Evolutionary conservation across 176 grass and related monocot species (phyloP).

Genomic region (Microstegium vimineum): DNA sequence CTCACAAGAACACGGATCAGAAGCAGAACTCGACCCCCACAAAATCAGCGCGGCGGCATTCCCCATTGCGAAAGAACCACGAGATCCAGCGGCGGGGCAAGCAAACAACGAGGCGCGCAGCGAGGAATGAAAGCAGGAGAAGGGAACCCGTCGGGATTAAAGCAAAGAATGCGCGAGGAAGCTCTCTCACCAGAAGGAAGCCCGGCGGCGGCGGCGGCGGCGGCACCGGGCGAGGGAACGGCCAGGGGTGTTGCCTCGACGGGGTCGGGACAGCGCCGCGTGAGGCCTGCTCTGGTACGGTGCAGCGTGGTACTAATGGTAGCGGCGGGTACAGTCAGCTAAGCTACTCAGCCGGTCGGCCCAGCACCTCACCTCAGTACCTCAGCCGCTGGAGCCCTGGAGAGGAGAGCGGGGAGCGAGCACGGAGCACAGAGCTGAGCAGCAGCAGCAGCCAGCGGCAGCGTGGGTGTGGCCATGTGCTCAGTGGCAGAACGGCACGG

Average conservation of each 20-base stretch:
- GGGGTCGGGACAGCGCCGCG: neutral
- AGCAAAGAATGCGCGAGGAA: neutral
- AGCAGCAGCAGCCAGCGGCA: neutral
- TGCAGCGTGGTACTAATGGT: neutral
- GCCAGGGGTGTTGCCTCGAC: neutral
- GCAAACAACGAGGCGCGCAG: neutral
- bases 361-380: neutral
- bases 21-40: neutral
- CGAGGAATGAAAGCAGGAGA: neutral
- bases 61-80: constrained; percentile 9
- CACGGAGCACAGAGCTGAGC: neutral
- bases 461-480: constrained; percentile 35
- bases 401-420: neutral
- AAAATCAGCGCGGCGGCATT: neutral
- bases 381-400: too few relatives aligned
- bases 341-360: neutral
- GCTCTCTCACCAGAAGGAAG: constrained; percentile 1
- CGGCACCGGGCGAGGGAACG: neutral
- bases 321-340: constrained; percentile 27
- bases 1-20: neutral
- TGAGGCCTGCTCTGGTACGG: constrained; percentile 19
- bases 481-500: constrained; percentile 33
- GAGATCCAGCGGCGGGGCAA: constrained; percentile 21
- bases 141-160: neutral
- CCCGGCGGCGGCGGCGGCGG: constrained; percentile 10